Evolutionary conservation across 257 asterid species (phyloP), one percentile per base, ranked within the genome.

Genomic region (Gardenia jasminoides): DNA sequence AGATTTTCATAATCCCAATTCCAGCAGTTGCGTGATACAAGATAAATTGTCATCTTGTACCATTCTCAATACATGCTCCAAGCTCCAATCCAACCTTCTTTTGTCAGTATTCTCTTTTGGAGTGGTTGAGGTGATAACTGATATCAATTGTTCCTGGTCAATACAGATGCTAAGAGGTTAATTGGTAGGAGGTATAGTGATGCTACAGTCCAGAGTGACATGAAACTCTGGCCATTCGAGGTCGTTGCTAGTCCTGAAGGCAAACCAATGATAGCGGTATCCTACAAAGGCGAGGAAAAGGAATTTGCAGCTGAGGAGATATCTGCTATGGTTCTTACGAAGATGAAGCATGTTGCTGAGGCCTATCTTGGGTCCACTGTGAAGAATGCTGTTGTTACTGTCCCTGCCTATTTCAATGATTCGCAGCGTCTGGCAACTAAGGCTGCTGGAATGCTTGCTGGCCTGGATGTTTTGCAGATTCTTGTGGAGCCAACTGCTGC

Each of bases 181-280:
- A 81, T 84, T 2, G 87, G 87, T 47, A 81, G 87, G 66, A 74
- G 80, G 70, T 70, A 26, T 47, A 54, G 70, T 7, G 84, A 83
- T 20, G 47, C 82, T 0, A 66, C 82, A 20, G 78, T 83, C 13
- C 80, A 67, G 69, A 67, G 64, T n/a, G 84, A 83, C 73, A 83
- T 77, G 19, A 83, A 77, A 70, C n/a, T 83, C 43, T 83, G 86
- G 84, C 85, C 87, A 4, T 84, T 84, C 47, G 81, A 78, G 76
- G 82, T 85, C 12, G 67, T 76, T 64, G 16, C 84, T 6, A 82
- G 82, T 0, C 77, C 80, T 11, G 86, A 44, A 19, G 80, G 80
- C 72, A 80, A 80, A 56, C 84, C 84, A 64, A 76, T 67, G 84
- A 71, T 80, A 72, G 83, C 76, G 13, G 83, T 83, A 19, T 76